phyloP scores from a whole-genome alignment of 257 asterid genomes.

The Lithospermum erythrorhizon region DNA sequence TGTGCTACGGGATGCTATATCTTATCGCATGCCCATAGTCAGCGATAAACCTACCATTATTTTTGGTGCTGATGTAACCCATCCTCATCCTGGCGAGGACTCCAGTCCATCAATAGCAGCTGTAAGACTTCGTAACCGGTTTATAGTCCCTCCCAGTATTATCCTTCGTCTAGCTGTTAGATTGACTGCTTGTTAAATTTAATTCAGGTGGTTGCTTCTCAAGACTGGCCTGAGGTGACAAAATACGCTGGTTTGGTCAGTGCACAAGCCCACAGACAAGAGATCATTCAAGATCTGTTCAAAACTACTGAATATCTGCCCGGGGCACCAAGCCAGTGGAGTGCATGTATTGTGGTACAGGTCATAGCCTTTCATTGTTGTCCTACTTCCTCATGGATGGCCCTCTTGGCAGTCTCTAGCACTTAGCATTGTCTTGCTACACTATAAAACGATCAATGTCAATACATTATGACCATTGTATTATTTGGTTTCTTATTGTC shows the following conservation, averaged over 20 bases:
- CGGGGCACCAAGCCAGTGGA: neutral
- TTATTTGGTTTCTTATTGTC: neutral
- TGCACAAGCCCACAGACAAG: constrained; percentile 97
- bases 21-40: constrained; percentile 84
- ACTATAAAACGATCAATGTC: no score
- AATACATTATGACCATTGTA: neutral
- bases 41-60: constrained; percentile 88
- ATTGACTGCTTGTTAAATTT: neutral
- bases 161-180: neutral
- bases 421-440: neutral
- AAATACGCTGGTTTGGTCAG: constrained; percentile 93
- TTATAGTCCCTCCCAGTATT: neutral
- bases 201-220: constrained; percentile 89
- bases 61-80: constrained; percentile 98
- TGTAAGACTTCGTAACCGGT: constrained; percentile 23
- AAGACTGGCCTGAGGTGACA: constrained; percentile 96
- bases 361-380: no score
- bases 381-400: no score
- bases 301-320: constrained; percentile 62
- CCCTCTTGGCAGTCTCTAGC: neutral
- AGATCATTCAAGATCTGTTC: constrained; percentile 78
- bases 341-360: constrained; percentile 41
- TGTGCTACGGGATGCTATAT: constrained; percentile 11
- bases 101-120: constrained; percentile 99
- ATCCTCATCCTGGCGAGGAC: constrained; percentile 98